phyloP scores from a whole-genome alignment of 345 rosid genomes.

The Eucalyptus cloeziana region DNA sequence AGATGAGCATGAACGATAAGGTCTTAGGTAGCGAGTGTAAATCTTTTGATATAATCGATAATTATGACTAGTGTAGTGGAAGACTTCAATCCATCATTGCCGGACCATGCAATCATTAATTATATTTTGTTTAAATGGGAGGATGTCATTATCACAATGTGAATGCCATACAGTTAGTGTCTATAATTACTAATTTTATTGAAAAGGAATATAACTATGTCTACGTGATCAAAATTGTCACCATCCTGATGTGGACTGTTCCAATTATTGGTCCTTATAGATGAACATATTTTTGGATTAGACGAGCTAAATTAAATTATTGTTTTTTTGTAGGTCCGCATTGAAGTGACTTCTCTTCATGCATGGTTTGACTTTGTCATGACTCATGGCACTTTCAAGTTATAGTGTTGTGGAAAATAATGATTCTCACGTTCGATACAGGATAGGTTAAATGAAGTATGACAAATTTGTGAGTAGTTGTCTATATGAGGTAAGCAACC shows the following conservation, averaged over 20 bases:
- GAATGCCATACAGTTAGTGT: neutral
- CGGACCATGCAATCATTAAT: neutral
- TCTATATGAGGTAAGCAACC: neutral
- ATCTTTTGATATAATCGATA: neutral
- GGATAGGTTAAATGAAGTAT: neutral
- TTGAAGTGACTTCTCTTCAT: neutral
- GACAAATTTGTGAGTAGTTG: neutral
- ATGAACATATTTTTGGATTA: neutral
- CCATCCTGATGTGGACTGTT: neutral
- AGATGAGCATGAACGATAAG: neutral
- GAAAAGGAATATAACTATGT: neutral
- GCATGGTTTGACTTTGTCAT: neutral
- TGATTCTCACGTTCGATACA: accelerated
- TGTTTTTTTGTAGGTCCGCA: neutral
- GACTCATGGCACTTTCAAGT: neutral
- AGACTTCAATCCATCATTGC: neutral
- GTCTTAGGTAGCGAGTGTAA: neutral
- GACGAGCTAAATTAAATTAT: neutral
- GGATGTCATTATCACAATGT: neutral
- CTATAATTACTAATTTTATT: neutral
- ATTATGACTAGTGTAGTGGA: neutral
- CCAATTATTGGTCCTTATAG: neutral
- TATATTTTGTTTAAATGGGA: neutral
- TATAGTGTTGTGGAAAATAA: neutral
- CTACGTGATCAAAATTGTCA: neutral